phyloP scores from a whole-genome alignment of 1,284 basidiomycete species.

The Ceratorhiza oryzae-sativae region DNA sequence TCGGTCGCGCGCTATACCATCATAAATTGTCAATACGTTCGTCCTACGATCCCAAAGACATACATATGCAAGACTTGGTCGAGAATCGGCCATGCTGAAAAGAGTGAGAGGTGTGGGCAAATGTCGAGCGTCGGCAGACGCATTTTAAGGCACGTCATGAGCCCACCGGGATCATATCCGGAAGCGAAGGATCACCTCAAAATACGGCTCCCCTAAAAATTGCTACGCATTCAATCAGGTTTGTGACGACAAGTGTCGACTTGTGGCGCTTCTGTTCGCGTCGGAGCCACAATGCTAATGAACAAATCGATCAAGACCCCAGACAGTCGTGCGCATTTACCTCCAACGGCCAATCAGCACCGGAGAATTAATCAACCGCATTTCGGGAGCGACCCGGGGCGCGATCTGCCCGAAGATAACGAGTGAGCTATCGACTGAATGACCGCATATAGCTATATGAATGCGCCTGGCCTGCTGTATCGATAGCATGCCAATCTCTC shows the following conservation, averaged over 20 bases:
- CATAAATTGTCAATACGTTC: neutral
- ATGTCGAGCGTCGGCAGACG: neutral
- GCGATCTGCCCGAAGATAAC: neutral
- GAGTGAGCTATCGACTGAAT: neutral
- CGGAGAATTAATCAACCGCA: slow-evolving; percentile 3
- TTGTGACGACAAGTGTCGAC: neutral
- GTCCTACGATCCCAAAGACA: neutral
- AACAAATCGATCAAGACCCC: neutral
- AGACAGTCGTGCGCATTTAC: neutral
- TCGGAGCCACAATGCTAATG: neutral
- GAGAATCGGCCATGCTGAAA: slow-evolving; percentile 7
- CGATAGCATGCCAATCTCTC: neutral
- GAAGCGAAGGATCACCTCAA: neutral
- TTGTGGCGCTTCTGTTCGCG: neutral
- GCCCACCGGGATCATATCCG: neutral
- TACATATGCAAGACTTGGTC: slow-evolving; percentile 17
- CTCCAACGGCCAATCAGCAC: neutral
- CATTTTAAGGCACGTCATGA: neutral
- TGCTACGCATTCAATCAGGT: slow-evolving; percentile 10
- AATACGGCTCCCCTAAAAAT: slow-evolving; percentile 1
- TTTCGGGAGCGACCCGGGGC: neutral
- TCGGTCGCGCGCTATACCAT: slow-evolving; percentile 20
- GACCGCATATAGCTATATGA: slow-evolving; percentile 30
- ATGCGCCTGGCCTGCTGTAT: neutral
- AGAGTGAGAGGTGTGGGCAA: neutral